Percentiles rank a stretch among this genome's conserved stretches.
These are phyloP conservation scores for Pythium angustatum DNA, from an alignment of 352 stramenopile genomes.

Conservation along the genomic window DNA sequence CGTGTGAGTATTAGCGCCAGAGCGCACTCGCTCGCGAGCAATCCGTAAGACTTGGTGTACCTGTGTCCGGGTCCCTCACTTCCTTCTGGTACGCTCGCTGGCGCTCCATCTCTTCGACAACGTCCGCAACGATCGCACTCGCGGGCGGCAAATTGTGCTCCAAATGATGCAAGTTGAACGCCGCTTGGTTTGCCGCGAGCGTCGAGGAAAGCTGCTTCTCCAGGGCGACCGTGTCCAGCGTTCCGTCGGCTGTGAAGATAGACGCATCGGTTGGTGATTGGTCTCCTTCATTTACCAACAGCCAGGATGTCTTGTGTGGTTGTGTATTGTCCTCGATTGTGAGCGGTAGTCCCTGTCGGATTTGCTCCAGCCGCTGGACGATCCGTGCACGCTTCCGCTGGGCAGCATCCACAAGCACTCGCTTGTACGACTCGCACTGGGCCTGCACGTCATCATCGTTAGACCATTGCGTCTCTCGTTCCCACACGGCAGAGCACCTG, in stretches of 20 bases:
- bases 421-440: conserved; percentile 32
- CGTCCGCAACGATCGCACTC: conserved; percentile 41
- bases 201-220: conserved; percentile 32
- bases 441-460: conserved; percentile 6
- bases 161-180: conserved; percentile 68
- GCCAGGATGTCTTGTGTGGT: neutral
- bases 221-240: conserved; percentile 26
- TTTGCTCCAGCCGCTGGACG: conserved; percentile 19
- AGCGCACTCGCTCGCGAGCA: too few species aligned
- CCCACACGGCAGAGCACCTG: neutral
- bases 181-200: conserved; percentile 30
- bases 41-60: neutral
- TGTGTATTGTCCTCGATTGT: neutral
- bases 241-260: neutral
- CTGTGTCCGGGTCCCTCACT: conserved; percentile 24
- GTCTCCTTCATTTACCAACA: neutral
- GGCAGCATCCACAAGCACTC: conserved; percentile 28
- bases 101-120: conserved; percentile 30
- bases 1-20: neutral
- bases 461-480: neutral
- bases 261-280: neutral
- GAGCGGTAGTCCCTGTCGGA: conserved; percentile 25
- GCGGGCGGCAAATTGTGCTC: conserved; percentile 39
- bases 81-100: conserved; percentile 22
- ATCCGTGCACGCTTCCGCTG: conserved; percentile 13